Evolutionary conservation across 176 grass and related monocot species (phyloP), one percentile per base, ranked within the genome.

Genomic region (Oryza officinalis): DNA sequence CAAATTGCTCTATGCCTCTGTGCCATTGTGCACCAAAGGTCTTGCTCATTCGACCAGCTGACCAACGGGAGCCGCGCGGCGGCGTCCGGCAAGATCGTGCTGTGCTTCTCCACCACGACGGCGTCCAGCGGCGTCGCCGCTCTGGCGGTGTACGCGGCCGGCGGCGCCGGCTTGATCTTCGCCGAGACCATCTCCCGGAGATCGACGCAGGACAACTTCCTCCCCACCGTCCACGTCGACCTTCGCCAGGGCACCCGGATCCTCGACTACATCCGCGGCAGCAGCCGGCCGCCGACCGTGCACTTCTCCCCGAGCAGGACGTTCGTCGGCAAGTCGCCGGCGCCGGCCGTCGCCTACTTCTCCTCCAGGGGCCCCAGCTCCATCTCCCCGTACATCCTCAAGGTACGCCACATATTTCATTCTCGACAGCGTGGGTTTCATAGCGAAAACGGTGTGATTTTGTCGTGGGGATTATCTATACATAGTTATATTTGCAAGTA

Each of bases 361-460:
- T 99, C 96, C 13, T 96, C 96, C 33, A 86, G 96, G 77, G 93
- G 93, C 0, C 96, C 96, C 6, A 99, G 87, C 82, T 92, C 93
- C 63, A 33, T 89, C 22, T 66, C 85, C 78, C 96, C 96, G 2
- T 81, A 92, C 81, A 96, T 99, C 33, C 91, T 99, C 40, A 96
- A 99, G 93, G 93, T 95, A 86, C 12, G 37, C 2, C 20, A 40
- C 7, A 27, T 47, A 63, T 32, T 31, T 38, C 14, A 15, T 15
- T 47, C 14, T 47, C 45, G 13, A 15, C 4, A 15, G 47, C 15
- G 15, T 50, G 47, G 15, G 1, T 17, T 17, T 18, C 13, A 4
- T 13, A 0, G 13, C 13, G 13, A 15, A 47, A 47, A 17, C 18
- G 47, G 52, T 0, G 18, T 4, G 27, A 18, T 76, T 38, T 25